These are phyloP conservation scores for Kwoniella dendrophila DNA, from an alignment of 768 basidiomycete genomes.

Conservation along the genomic window DNA sequence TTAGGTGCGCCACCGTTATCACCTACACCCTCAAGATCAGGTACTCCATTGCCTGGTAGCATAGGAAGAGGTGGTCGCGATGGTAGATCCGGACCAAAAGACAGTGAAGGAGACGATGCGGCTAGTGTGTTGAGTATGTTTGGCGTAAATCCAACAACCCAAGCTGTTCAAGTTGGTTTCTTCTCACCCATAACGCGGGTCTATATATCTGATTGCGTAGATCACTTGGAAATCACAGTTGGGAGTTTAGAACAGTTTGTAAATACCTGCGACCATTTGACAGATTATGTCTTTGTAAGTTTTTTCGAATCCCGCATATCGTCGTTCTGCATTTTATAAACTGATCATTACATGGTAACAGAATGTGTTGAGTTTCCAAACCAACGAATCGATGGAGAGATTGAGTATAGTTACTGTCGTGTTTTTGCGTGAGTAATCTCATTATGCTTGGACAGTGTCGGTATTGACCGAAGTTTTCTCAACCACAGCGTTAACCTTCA, in stretches of 20 bases:
- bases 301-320: too few species aligned
- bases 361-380: constrained; percentile 52
- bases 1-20: constrained; percentile 1
- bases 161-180: constrained; percentile 12
- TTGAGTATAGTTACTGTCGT: constrained; percentile 55
- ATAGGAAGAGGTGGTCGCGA: background rate
- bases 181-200: constrained; percentile 50
- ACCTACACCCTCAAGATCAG: constrained; percentile 8
- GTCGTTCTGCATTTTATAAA: background rate
- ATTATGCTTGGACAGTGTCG: background rate
- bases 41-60: constrained; percentile 5
- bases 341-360: too few species aligned
- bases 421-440: constrained; percentile 51
- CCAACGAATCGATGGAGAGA: constrained; percentile 55
- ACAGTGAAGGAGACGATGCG: constrained; percentile 6
- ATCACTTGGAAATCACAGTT: constrained; percentile 53
- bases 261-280: constrained; percentile 52
- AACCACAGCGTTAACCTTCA: constrained; percentile 41
- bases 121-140: constrained; percentile 11
- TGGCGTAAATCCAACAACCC: constrained; percentile 1
- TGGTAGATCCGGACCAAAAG: background rate
- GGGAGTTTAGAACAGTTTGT: constrained; percentile 51
- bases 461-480: constrained; percentile 16
- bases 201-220: constrained; percentile 54
- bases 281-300: constrained; percentile 56